These are phyloP conservation scores for Boletales sp. DNA, from an alignment of 768 basidiomycete genomes.

Conservation along the genomic window DNA sequence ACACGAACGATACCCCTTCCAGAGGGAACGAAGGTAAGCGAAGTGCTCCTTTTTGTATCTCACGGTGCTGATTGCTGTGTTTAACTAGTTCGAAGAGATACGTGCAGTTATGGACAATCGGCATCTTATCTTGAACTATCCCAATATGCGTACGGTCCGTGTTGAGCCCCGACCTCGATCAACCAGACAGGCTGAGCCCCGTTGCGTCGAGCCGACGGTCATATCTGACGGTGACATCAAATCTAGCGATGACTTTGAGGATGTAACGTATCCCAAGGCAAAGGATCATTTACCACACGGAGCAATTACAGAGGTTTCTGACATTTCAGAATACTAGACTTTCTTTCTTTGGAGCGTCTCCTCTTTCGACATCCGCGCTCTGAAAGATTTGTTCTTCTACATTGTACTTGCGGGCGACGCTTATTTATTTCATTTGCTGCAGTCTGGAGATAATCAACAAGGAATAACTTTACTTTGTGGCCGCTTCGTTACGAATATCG, in stretches of 20 bases:
- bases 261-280: slow-evolving; percentile 23
- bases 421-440: slow-evolving; percentile 20
- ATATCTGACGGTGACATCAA: slow-evolving; percentile 27
- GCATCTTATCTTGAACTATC: slow-evolving; percentile 62
- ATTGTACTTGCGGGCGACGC: slow-evolving; percentile 7
- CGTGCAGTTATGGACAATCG: slow-evolving; percentile 62
- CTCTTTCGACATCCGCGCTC: slow-evolving; percentile 8
- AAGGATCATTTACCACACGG: slow-evolving; percentile 21
- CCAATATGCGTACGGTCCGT: slow-evolving; percentile 39
- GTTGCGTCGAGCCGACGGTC: slow-evolving; percentile 32
- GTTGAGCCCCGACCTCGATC: slow-evolving; percentile 28
- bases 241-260: slow-evolving; percentile 27
- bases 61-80: not conserved
- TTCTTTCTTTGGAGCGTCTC: not conserved
- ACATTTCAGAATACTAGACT: slow-evolving; percentile 31
- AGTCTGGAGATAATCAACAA: slow-evolving; percentile 1
- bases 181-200: slow-evolving; percentile 26
- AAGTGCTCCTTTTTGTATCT: not conserved
- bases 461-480: slow-evolving; percentile 6
- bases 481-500: not conserved
- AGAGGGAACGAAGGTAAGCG: slow-evolving; percentile 64
- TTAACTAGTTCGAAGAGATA: slow-evolving; percentile 66
- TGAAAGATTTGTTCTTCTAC: slow-evolving; percentile 17
- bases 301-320: slow-evolving; percentile 23
- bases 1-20: slow-evolving; percentile 69